These are phyloP conservation scores for Lachnellula cervina DNA, from an alignment of 2,329 filamentous ascomycete species.

Conservation along the genomic window DNA sequence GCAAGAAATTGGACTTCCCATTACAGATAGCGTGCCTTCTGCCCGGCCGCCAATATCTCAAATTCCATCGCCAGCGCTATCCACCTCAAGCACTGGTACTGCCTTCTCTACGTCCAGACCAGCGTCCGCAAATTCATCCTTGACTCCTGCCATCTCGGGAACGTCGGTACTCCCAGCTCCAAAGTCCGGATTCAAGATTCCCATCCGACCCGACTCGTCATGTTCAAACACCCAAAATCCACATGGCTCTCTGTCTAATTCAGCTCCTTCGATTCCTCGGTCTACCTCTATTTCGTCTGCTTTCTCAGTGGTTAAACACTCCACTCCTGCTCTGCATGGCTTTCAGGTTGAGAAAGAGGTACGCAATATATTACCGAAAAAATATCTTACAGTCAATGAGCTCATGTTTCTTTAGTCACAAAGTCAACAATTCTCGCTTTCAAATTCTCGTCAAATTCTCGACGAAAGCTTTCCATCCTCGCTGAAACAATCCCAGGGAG, in stretches of 20 bases:
- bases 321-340: slow-evolving; percentile 8
- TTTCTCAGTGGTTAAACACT: not conserved
- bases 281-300: slow-evolving; percentile 8
- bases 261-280: not conserved
- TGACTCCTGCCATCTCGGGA: not conserved
- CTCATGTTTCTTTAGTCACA: not conserved
- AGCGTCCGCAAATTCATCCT: slow-evolving; percentile 1
- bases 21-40: slow-evolving; percentile 20
- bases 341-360: slow-evolving; percentile 20
- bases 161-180: not conserved
- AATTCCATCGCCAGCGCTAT: slow-evolving; percentile 10
- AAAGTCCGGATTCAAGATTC: slow-evolving; percentile 19
- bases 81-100: slow-evolving; percentile 1
- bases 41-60: not conserved
- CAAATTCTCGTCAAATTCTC: not conserved
- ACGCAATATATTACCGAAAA: not conserved
- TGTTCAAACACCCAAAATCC: slow-evolving; percentile 4
- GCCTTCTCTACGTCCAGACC: slow-evolving; percentile 2
- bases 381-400: no score
- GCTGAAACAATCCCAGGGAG: not conserved
- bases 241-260: not conserved
- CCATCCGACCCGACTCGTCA: slow-evolving; percentile 11
- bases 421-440: not conserved
- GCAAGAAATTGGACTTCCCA: slow-evolving; percentile 32
- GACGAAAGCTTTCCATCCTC: not conserved